Evolutionary conservation across 2,329 filamentous ascomycete genomes (phyloP).

Genomic region (Setomelanomma holmii): DNA sequence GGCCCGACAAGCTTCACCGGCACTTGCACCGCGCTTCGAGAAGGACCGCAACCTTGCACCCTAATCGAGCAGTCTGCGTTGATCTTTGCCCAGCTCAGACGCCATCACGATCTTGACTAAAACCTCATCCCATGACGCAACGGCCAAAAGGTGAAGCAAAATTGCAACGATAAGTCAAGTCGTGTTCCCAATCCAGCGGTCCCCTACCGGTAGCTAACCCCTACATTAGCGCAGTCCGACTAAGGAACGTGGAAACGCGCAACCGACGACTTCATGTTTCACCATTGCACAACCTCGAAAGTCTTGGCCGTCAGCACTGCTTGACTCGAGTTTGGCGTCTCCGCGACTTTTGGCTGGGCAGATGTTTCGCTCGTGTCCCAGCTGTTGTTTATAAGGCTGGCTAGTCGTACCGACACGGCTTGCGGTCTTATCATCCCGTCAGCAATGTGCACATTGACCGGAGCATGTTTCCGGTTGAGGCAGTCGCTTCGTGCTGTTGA

Average conservation of each 20-base stretch:
- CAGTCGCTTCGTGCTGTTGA: not conserved
- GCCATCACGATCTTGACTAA: not conserved
- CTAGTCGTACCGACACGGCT: not conserved
- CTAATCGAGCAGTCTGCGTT: not conserved
- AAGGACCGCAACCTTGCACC: not conserved
- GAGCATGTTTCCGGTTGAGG: conserved; percentile 4
- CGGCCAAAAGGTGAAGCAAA: not conserved
- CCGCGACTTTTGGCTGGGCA: not conserved
- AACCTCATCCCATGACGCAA: not conserved
- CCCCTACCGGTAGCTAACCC: no score
- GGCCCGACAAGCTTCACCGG: not conserved
- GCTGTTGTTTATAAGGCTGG: not conserved
- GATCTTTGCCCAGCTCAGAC: not conserved
- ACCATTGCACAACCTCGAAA: not conserved
- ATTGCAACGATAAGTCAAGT: no score
- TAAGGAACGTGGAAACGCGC: not conserved
- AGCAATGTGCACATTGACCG: not conserved
- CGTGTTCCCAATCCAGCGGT: no score
- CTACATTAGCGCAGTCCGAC: conserved; percentile 1
- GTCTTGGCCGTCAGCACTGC: not conserved
- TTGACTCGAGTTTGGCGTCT: not conserved
- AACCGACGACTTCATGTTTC: not conserved
- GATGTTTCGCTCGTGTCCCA: no score
- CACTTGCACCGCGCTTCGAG: not conserved
- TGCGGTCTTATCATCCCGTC: not conserved